Percentiles rank a stretch among this genome's conserved stretches.
Conservation (phyloP, 805 yeast species). For the Zygotorulaspora danielsina region DNA sequence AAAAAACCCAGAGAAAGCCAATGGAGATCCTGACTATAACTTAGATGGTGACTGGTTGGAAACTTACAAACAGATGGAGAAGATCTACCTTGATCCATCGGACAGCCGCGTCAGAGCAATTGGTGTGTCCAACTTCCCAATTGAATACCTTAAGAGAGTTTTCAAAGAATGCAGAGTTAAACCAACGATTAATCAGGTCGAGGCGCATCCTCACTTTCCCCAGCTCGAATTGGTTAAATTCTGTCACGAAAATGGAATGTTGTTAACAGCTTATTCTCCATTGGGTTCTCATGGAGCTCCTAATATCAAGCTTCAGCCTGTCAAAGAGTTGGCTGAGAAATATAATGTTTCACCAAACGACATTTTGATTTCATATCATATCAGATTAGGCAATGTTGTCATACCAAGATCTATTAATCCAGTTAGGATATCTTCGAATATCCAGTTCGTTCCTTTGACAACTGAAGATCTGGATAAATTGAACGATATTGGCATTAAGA, state of each 20-base stretch:
- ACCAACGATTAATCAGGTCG: slow-evolving; percentile 59
- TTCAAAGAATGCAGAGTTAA: slow-evolving; percentile 43
- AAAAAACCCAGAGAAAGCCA: slow-evolving; percentile 32
- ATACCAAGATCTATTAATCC: slow-evolving; percentile 69
- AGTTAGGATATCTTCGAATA: slow-evolving; percentile 50
- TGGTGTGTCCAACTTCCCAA: slow-evolving; percentile 55
- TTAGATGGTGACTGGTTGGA: slow-evolving; percentile 40
- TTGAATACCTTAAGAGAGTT: slow-evolving; percentile 39
- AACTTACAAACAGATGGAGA: slow-evolving; percentile 54
- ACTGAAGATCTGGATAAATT: slow-evolving; percentile 41
- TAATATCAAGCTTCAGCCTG: slow-evolving; percentile 47
- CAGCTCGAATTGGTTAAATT: slow-evolving; percentile 54
- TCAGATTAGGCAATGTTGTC: slow-evolving; percentile 55
- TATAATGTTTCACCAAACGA: slow-evolving; percentile 51
- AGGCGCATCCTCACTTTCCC: slow-evolving; percentile 69
- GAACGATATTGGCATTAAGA: slow-evolving; percentile 30
- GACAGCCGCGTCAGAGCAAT: slow-evolving; percentile 49
- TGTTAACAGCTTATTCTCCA: slow-evolving; percentile 56
- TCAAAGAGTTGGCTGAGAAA: slow-evolving; percentile 52
- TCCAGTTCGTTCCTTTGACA: slow-evolving; percentile 39
- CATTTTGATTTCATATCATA: slow-evolving; percentile 59
- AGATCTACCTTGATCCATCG: slow-evolving; percentile 27
- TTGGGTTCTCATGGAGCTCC: slow-evolving; percentile 67
- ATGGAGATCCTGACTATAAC: slow-evolving; percentile 36
- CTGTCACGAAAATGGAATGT: slow-evolving; percentile 49